These are phyloP conservation scores for Cyberlindnera mississippiensis DNA, from an alignment of 805 yeast genomes.

Conservation along the genomic window DNA sequence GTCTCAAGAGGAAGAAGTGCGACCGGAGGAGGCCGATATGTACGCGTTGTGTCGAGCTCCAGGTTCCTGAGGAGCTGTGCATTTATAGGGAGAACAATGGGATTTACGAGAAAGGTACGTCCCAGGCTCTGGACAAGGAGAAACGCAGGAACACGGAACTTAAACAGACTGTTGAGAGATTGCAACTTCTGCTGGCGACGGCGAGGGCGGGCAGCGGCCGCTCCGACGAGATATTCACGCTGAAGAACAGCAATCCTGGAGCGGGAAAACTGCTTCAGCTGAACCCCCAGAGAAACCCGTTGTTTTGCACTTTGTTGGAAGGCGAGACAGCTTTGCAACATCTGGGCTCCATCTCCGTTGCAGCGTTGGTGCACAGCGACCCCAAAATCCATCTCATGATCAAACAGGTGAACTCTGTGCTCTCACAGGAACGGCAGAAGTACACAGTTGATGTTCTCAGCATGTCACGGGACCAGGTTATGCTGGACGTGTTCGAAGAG, in stretches of 20 bases:
- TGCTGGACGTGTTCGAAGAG: constrained; percentile 8
- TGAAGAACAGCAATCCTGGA: background rate
- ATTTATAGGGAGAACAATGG: constrained; percentile 6
- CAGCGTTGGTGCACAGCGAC: constrained; percentile 2
- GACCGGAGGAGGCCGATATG: constrained; percentile 9
- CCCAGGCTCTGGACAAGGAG: background rate
- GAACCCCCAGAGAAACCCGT: constrained; percentile 8
- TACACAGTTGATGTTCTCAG: constrained; percentile 1
- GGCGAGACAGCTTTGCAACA: background rate
- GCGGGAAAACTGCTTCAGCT: background rate
- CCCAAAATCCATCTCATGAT: constrained; percentile 2
- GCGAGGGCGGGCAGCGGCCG: constrained; percentile 1
- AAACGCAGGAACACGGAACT: constrained; percentile 2
- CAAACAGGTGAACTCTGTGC: constrained; percentile 5
- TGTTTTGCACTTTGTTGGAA: constrained; percentile 6
- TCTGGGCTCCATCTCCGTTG: constrained; percentile 5
- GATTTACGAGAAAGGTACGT: constrained; percentile 2
- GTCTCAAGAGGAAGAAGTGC: constrained; percentile 9
- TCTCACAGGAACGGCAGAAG: constrained; percentile 7
- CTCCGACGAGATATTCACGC: constrained; percentile 1
- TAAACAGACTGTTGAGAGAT: background rate
- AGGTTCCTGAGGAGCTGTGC: constrained; percentile 10
- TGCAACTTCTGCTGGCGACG: constrained; percentile 1
- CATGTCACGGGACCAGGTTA: constrained; percentile 5
- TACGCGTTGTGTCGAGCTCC: constrained; percentile 9